phyloP scores from a whole-genome alignment of 2,329 filamentous ascomycete species.

The Nemania serpens region DNA sequence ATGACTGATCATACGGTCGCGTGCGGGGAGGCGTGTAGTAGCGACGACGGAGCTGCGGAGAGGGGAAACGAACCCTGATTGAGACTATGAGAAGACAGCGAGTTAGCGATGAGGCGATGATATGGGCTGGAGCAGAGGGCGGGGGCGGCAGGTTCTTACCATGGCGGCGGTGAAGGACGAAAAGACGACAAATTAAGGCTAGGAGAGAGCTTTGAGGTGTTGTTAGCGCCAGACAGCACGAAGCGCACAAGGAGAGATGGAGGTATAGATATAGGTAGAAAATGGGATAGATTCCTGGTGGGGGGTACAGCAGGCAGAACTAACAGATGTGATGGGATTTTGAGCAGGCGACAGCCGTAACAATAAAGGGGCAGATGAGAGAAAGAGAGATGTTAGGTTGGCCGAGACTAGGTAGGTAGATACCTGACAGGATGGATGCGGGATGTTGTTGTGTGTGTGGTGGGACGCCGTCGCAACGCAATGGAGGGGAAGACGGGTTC shows the following conservation, averaged over 20 bases:
- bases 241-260: conserved; percentile 12
- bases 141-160: conserved; percentile 33
- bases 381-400: conserved; percentile 32
- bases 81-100: conserved; percentile 55
- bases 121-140: background rate
- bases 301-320: conserved; percentile 23
- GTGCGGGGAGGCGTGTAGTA: conserved; percentile 19
- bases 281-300: background rate
- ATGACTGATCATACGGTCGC: conserved; percentile 20
- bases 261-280: conserved; percentile 10
- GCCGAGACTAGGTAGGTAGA: conserved; percentile 20
- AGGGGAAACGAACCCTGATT: conserved; percentile 65
- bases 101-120: conserved; percentile 30
- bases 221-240: conserved; percentile 35
- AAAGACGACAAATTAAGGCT: conserved; percentile 31
- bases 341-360: conserved; percentile 21
- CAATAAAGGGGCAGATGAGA: conserved; percentile 21
- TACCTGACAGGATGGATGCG: conserved; percentile 29
- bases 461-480: conserved; percentile 38
- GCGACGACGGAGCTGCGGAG: conserved; percentile 23
- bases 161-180: conserved; percentile 35
- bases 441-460: conserved; percentile 35
- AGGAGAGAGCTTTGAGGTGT: conserved; percentile 34
- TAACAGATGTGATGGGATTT: conserved; percentile 28
- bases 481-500: conserved; percentile 40